Conservation (phyloP, 441 rosid genomes). For the Gossypium trilobum region DNA sequence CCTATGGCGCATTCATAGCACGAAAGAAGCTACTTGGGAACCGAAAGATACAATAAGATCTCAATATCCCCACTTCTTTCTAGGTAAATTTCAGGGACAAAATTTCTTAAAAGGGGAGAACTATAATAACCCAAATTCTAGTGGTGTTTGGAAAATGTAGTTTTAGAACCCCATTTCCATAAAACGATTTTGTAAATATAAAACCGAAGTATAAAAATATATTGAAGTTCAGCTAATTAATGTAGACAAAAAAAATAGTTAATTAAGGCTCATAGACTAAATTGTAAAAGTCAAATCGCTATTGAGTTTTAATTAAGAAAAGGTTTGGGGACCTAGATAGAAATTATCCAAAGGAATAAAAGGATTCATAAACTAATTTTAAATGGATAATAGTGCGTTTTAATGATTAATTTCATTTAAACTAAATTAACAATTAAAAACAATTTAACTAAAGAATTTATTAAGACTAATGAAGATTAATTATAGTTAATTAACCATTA, state of each 20-base stretch:
- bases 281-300: background rate
- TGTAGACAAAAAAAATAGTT: background rate
- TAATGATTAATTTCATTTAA: background rate
- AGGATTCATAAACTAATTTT: background rate
- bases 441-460: no score
- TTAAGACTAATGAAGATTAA: background rate
- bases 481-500: background rate
- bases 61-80: background rate
- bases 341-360: background rate
- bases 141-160: background rate
- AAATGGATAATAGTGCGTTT: background rate
- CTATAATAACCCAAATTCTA: no score
- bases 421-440: background rate
- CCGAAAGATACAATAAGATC: background rate
- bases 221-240: background rate
- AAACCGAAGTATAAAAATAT: no score
- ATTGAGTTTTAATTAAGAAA: background rate
- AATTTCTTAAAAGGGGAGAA: background rate
- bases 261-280: background rate
- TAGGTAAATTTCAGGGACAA: background rate
- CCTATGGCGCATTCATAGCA: background rate
- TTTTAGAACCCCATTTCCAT: background rate
- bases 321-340: background rate
- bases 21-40: background rate
- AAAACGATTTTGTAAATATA: no score